Evolutionary conservation across 257 asterid genomes (phyloP).

Genomic region (Solanum rostratum): DNA sequence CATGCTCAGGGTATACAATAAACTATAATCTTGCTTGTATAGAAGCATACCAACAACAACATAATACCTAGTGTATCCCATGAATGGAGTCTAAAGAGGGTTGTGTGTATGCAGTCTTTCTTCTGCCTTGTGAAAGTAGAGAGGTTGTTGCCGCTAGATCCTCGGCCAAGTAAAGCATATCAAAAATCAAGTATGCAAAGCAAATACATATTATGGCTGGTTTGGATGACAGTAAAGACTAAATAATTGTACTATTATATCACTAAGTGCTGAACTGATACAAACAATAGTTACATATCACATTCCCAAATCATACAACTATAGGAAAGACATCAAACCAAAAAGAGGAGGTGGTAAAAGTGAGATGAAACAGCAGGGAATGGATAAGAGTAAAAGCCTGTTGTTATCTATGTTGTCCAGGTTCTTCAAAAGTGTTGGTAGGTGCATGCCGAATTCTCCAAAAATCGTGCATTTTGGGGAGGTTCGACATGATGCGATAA

Average conservation of each 20-base stretch:
- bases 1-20: not conserved
- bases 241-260: not conserved
- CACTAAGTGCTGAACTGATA: not conserved
- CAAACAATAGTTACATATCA: constrained; percentile 1
- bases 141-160: not conserved
- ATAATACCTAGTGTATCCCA: not conserved
- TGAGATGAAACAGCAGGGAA: not conserved
- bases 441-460: not conserved
- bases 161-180: too few species aligned
- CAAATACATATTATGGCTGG: not conserved
- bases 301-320: not conserved
- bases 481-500: not conserved
- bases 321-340: not conserved
- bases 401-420: not conserved
- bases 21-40: not conserved
- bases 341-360: not conserved
- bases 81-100: not conserved
- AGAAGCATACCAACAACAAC: not conserved
- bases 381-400: not conserved
- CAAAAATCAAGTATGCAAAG: too few species aligned
- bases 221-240: not conserved
- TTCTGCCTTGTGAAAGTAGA: not conserved
- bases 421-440: not conserved
- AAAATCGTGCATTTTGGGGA: not conserved
- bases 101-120: not conserved